Evolutionary conservation across 441 rosid genomes (phyloP), one percentile per base, ranked within the genome.

Genomic region (Pelargonium citronellum): DNA sequence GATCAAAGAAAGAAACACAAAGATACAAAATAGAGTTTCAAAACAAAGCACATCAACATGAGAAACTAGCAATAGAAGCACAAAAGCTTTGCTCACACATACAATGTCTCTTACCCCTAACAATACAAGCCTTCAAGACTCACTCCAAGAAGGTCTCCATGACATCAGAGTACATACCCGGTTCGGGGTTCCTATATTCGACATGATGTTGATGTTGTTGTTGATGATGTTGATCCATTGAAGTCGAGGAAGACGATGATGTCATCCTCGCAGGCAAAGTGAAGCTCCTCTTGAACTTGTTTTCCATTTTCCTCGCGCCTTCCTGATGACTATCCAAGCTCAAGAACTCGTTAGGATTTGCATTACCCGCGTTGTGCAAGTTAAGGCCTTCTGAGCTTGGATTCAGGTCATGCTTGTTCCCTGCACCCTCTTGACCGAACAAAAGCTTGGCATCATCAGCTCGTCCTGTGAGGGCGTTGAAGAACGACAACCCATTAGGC

Each of bases 401-500:
- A 27, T 27, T 27, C 2, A 3, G 30, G 30, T 27, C 30, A 27
- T 27, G 30, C 30, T 27, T 27, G 30, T 27, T 27, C 30, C 30
- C 30, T 27, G 2, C 30, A 27, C 30, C 30, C 30, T 27, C 30
- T 27, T 94, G 19, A 0, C 58, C 58, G 8, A 87, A 87, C 76
- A 94, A 71, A 61, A 90, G 94, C 79, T 86, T 86, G 63, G 87
- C 90, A 47, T 86, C 90, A 1, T 90, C 95, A 0, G 85, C 77
- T 63, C 83, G 83, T 27, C 92, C 88, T 1, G 94, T 87, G 67
- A 94, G 81, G 7, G 92, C 96, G 65, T 85, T 87, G 80, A 90
- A 91, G 78, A 94, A 71, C 37, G 95, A 86, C 77, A 89, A 70
- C 63, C 96, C 96, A 19, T 83, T 85, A 0, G 97, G 95, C 99